Evolutionary conservation across 2,329 filamentous ascomycete genomes (phyloP).

Genomic region (Capronia americana): DNA sequence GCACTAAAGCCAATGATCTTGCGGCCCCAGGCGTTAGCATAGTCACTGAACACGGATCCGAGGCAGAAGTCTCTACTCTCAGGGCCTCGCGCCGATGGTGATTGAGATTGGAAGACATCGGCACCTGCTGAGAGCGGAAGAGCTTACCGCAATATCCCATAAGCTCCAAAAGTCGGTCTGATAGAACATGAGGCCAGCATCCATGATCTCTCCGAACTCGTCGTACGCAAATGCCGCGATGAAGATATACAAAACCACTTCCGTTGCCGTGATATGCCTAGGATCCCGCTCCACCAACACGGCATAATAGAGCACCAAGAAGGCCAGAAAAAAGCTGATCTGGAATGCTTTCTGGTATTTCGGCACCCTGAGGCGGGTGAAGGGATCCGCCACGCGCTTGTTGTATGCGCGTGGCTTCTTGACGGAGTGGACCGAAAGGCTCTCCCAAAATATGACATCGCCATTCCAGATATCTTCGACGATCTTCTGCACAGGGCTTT

Average conservation of each 20-base stretch:
- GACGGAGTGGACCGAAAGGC: slow-evolving; percentile 71
- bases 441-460: slow-evolving; percentile 86
- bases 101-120: neutral
- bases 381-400: slow-evolving; percentile 69
- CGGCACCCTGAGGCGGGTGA: slow-evolving; percentile 77
- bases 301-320: slow-evolving; percentile 82
- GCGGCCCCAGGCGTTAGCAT: neutral
- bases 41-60: neutral
- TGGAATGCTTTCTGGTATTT: slow-evolving; percentile 86
- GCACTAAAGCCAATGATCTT: slow-evolving; percentile 74
- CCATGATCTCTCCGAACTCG: slow-evolving; percentile 80
- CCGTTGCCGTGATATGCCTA: slow-evolving; percentile 68
- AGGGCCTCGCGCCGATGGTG: neutral
- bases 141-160: slow-evolving; percentile 64
- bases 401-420: slow-evolving; percentile 83
- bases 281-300: slow-evolving; percentile 78
- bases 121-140: neutral
- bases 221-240: slow-evolving; percentile 87
- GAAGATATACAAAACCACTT: slow-evolving; percentile 81
- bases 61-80: neutral
- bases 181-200: slow-evolving; percentile 87
- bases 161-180: slow-evolving; percentile 81
- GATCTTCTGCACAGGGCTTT: slow-evolving; percentile 80
- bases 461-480: slow-evolving; percentile 86
- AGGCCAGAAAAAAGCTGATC: slow-evolving; percentile 77